These are phyloP conservation scores for Carallia pectinifolia DNA, from an alignment of 345 rosid genomes.

Conservation along the genomic window DNA sequence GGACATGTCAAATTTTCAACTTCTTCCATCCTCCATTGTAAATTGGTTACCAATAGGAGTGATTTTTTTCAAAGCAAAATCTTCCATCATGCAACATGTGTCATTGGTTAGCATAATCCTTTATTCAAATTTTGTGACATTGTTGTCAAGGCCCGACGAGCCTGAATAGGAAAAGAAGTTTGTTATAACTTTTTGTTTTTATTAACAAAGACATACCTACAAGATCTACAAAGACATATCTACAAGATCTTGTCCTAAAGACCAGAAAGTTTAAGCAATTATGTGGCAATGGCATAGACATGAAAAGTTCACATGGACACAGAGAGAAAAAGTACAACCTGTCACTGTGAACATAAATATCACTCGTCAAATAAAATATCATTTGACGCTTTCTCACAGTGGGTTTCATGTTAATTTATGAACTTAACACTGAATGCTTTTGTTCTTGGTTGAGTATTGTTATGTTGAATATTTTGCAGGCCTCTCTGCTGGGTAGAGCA, in stretches of 20 bases:
- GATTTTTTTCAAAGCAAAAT: neutral
- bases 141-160: neutral
- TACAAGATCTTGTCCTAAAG: no score
- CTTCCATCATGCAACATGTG: neutral
- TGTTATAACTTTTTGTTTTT: neutral
- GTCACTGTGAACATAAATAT: no score
- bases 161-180: neutral
- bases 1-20: neutral
- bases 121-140: no score
- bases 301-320: no score
- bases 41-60: neutral
- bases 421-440: conserved; percentile 12
- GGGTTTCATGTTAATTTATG: neutral
- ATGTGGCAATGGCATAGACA: no score
- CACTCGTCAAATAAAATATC: neutral
- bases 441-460: conserved; percentile 4
- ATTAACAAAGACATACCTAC: no score
- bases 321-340: no score
- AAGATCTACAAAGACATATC: no score
- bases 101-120: no score
- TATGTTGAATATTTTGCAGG: conserved; percentile 38
- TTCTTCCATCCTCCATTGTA: neutral
- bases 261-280: no score
- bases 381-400: conserved; percentile 1
- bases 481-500: conserved; percentile 97